Evolutionary conservation across 106 monocot species (phyloP), one percentile per base, ranked within the genome.

Genomic region (Alisma plantagoaquatica): DNA sequence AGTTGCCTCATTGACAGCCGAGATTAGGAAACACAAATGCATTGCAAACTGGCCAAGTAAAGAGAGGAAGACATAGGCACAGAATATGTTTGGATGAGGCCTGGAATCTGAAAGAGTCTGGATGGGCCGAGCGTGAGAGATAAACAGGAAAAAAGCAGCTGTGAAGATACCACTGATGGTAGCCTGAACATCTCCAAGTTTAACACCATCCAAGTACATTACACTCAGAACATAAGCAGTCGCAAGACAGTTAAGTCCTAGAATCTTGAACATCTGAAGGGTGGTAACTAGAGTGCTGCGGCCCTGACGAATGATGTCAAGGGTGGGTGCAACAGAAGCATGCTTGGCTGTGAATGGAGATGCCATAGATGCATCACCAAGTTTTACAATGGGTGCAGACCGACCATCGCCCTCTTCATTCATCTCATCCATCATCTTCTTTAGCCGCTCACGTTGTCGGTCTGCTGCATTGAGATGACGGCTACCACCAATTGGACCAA

Each of bases 351-450:
- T 98, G 73, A 98, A 98, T 3, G 98, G 90, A 6, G 98, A 90
- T 19, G 98, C 98, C 98, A 98, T 98, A 26, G 98, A 98, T 29
- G 98, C 98, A 64, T 98, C 98, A n/a, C 98, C 98, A 17, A 98
- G 90, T 66, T 98, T 98, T 31, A 98, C 98, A 29, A 85, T 56
- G 0, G 84, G 81, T 10, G 96, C 49, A 18, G 71, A 22, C 8
- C 90, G 78, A 10, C 90, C 82, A 45, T 98, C 98, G 28, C 82
- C 69, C 41, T 98, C 90, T 14, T 84, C 84, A 10, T 98, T 90
- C 82, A 98, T 79, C 62, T 98, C 98, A 24, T 98, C 90, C 43
- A 98, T 23, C 74, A 86, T 71, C 29, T 86, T 89, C 56, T 82
- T 62, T 57, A 98, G 60, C 61, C 66, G 85, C 33, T 85, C 63